Base-by-base conservation (phyloP, 2,329 filamentous ascomycete species). In the Fusarium odoratissimum region DNA sequence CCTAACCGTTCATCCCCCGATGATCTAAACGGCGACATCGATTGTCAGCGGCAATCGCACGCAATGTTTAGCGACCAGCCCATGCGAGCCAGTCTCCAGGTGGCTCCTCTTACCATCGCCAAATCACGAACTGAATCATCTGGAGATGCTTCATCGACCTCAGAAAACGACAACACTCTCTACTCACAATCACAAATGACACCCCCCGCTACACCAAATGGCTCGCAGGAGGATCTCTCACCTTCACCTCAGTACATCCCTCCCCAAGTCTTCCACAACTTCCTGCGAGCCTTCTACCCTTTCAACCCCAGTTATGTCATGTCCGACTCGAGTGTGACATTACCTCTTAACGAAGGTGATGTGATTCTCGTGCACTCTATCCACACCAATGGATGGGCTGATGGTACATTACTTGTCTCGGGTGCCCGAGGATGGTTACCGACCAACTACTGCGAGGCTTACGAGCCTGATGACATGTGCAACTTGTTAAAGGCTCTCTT, bases 331-430 rank as follows among this genome's bases (percentile, higher is more conserved):
- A 96, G 94, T 14, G 93, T 98, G 61, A 98, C 95, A 16, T 86
- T 98, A 16, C 93, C 95, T 28, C 88, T 99, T 63, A 93, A 93
- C 75, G 92, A 96, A 79, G 96, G 96, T 66, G 96, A 99, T 78
- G 90, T 99, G 54, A 92, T 99, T 60, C 84, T 99, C 64, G 93
- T 99, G 28, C 96, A 99, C 82, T 98, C 96, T 8, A 93, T 98
- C 74, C 96, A 99, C 82, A 96, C 94, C 68, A 99, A 98, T 84
- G 96, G 96, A 75, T 99, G 96, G 96, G 96, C 96, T 37, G 96
- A 99, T 81, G 96, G 96, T 57, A 99, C 96, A 2, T 86, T 98
- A 44, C 84, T 99, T 69, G 89, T 92, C 30, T 94, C 95, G 6
- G 95, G 95, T 31, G 92, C 93, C 56, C 89, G 96, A 75, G 96